phyloP scores from a whole-genome alignment of 75 land plant species.

The Pinus albicaulis region DNA sequence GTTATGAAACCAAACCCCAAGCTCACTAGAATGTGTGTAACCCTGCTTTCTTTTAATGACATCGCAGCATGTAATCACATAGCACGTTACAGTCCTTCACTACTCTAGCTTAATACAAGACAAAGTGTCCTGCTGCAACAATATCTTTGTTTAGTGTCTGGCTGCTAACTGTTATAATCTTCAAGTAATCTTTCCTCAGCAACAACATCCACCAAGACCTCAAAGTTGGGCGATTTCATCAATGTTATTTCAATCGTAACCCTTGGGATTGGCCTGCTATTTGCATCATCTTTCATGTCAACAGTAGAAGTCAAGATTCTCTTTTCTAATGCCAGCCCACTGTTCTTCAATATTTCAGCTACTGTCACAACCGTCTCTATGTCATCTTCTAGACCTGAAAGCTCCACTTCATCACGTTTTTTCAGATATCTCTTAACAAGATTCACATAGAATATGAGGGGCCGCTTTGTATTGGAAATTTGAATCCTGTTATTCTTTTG shows the following conservation, averaged over 20 bases:
- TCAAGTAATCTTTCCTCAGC: slow-evolving; percentile 52
- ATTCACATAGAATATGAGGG: slow-evolving; percentile 87
- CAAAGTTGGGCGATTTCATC: slow-evolving; percentile 71
- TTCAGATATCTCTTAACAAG: slow-evolving; percentile 30
- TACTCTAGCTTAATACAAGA: neutral
- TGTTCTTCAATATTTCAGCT: slow-evolving; percentile 90
- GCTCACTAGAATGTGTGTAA: too few relatives aligned
- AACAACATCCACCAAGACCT: slow-evolving; percentile 66
- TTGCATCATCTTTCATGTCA: slow-evolving; percentile 65
- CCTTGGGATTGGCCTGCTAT: slow-evolving; percentile 65
- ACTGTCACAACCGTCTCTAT: slow-evolving; percentile 82
- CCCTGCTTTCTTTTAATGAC: neutral
- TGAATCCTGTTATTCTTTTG: slow-evolving; percentile 89
- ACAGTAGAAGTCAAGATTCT: slow-evolving; percentile 79
- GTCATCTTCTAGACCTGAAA: slow-evolving; percentile 13
- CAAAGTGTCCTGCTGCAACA: neutral
- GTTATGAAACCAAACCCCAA: too few relatives aligned
- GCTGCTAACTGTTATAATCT: slow-evolving; percentile 30
- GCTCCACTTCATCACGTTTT: slow-evolving; percentile 15
- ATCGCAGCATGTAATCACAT: neutral
- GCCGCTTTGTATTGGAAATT: slow-evolving; percentile 91
- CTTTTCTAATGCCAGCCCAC: slow-evolving; percentile 84
- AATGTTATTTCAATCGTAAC: slow-evolving; percentile 78
- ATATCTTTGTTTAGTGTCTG: neutral
- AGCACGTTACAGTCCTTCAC: neutral